phyloP scores from a whole-genome alignment of 441 rosid species.

The Euphorbia corollata region DNA sequence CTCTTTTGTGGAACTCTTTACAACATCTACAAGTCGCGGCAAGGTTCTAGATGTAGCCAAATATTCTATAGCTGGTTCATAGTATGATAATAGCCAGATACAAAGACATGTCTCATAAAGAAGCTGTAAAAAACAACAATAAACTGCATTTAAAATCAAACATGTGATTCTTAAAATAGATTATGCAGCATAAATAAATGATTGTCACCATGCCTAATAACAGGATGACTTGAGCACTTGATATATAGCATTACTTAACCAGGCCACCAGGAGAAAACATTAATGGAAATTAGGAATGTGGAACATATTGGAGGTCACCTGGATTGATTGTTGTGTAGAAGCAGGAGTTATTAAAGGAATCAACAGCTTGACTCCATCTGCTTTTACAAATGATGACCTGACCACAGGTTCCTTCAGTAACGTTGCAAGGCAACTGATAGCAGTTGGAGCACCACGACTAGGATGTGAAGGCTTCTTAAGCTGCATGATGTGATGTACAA shows the following conservation, averaged over 20 bases:
- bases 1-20: slow-evolving; percentile 88
- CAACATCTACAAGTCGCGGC: slow-evolving; percentile 73
- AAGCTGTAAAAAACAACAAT: slow-evolving; percentile 48
- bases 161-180: not conserved
- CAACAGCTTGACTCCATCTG: slow-evolving; percentile 88
- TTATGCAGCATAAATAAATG: not conserved
- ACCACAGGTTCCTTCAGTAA: slow-evolving; percentile 83
- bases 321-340: slow-evolving; percentile 93
- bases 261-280: not conserved
- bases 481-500: slow-evolving; percentile 37
- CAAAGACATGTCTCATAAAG: slow-evolving; percentile 96
- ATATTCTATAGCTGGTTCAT: slow-evolving; percentile 78
- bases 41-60: slow-evolving; percentile 84
- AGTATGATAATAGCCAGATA: slow-evolving; percentile 91
- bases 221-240: slow-evolving; percentile 2
- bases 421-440: slow-evolving; percentile 70
- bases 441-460: slow-evolving; percentile 65
- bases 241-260: not conserved
- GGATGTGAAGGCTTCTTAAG: slow-evolving; percentile 92
- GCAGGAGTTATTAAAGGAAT: slow-evolving; percentile 88
- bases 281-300: slow-evolving; percentile 6
- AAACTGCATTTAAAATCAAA: slow-evolving; percentile 15
- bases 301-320: slow-evolving; percentile 40
- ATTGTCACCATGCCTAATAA: slow-evolving; percentile 10
- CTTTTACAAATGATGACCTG: slow-evolving; percentile 85